Evolutionary conservation across 805 yeast species (phyloP), one percentile per base, ranked within the genome.

Genomic region (Candida ficus): DNA sequence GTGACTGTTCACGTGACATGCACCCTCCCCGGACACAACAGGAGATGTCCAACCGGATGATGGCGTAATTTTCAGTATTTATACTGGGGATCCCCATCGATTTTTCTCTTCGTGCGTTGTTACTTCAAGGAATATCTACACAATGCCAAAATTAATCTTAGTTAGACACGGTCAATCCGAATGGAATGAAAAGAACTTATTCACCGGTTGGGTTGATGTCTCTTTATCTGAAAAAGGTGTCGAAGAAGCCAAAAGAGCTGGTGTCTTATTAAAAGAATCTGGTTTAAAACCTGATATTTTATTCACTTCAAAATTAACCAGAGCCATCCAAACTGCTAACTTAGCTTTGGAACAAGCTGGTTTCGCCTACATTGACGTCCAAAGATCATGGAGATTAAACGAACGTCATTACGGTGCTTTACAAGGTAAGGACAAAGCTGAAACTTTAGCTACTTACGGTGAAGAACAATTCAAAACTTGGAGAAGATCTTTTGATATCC

Each of bases 101-200:
- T 26, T 26, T 3, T 26, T 26, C 29, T 7, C n/a, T 13, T 26
- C 12, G 7, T 12, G 12, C 16, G 10, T 26, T n/a, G 12, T 11
- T 26, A 11, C 7, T 18, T 29, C 18, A 8, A 18, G 10, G 6
- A 14, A 5, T 11, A 3, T 9, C 8, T 12, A 11, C 30, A 18
- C 7, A 11, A 33, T 68, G 73, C 71, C 72, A 60, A 88, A 85
- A 70, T 76, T 90, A 68, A 80, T 90, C 64, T 76, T 90, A 64
- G 89, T 91, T 56, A 90, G 98, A 78, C 98, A 90, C 90, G 98
- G 98, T 61, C 96, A 91, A 77, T 86, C 95, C 73, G 97, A 87
- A 69, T 90, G 98, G 98, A 90, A 90, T 71, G 95, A 88, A 70
- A 87, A 88, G 76, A 91, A 90, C 79, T 76, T 90, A 56, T 90